These are phyloP conservation scores for Yamadazyma akitaensis DNA, from an alignment of 805 yeast species.

Conservation along the genomic window DNA sequence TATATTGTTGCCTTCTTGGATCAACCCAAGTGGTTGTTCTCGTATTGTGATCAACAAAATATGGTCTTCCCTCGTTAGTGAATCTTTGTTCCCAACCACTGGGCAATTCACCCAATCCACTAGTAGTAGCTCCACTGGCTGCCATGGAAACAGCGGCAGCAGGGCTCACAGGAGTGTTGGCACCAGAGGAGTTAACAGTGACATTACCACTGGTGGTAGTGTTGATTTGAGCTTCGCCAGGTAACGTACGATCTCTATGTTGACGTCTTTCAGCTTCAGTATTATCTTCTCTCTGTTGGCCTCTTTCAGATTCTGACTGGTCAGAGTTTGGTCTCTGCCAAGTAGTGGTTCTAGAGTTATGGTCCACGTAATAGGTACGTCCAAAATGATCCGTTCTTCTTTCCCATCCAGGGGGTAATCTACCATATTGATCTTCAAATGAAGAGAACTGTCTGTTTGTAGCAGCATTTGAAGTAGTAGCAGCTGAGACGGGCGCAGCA, in stretches of 20 bases:
- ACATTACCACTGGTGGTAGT: conserved; percentile 41
- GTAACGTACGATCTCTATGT: conserved; percentile 86
- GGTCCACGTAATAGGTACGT: conserved; percentile 96
- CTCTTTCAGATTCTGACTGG: conserved; percentile 69
- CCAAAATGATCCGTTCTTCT: conserved; percentile 97
- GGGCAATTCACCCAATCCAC: conserved; percentile 95
- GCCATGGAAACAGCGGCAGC: conserved; percentile 68
- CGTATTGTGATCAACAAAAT: conserved; percentile 98
- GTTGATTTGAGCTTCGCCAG: conserved; percentile 52
- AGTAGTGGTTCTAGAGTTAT: conserved; percentile 96
- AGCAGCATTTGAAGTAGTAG: conserved; percentile 13
- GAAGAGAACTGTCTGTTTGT: conserved; percentile 73
- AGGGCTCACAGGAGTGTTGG: conserved; percentile 54
- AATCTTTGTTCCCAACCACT: conserved; percentile 99
- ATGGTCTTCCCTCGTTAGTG: conserved; percentile 97
- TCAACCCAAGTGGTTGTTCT: conserved; percentile 99
- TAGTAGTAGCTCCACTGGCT: conserved; percentile 83
- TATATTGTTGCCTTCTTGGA: conserved; percentile 98
- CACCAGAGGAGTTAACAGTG: conserved; percentile 43
- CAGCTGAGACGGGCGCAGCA: conserved; percentile 13
- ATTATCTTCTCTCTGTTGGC: conserved; percentile 58
- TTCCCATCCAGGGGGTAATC: conserved; percentile 99
- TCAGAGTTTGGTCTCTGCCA: conserved; percentile 95
- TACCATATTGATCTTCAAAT: conserved; percentile 94
- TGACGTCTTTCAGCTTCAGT: conserved; percentile 89